Evolutionary conservation across 2,329 filamentous ascomycete species (phyloP).

Genomic region (Podosphaera xanthii): DNA sequence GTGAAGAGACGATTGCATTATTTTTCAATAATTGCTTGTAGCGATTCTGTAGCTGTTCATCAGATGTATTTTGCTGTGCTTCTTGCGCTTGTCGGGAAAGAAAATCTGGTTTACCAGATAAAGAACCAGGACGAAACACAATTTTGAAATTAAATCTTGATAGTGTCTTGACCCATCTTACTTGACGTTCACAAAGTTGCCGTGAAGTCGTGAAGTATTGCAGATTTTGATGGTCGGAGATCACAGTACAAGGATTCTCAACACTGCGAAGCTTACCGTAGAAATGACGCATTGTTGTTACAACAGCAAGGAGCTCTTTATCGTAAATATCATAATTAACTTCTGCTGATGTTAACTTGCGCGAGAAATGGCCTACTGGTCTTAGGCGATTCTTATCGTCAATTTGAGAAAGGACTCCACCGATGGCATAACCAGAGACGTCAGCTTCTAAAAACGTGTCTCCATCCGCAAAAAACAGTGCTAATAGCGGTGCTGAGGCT

Average conservation of each 20-base stretch:
- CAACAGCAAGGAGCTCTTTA: constrained; percentile 1
- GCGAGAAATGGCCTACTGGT: neutral
- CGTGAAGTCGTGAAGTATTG: neutral
- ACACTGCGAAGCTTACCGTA: neutral
- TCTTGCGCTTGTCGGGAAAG: neutral
- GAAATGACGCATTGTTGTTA: neutral
- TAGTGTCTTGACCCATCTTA: neutral
- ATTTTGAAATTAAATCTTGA: constrained; percentile 1
- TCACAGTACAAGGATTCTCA: neutral
- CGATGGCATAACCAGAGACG: neutral
- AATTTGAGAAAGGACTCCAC: neutral
- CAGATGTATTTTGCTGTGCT: neutral
- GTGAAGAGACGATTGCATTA: neutral
- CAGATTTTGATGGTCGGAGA: neutral
- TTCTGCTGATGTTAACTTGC: neutral
- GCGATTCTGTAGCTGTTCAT: neutral
- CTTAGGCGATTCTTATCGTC: neutral
- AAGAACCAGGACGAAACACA: neutral
- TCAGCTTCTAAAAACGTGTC: neutral
- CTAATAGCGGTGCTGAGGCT: neutral
- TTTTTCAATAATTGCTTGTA: neutral
- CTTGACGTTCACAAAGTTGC: constrained; percentile 1
- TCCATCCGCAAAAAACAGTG: neutral
- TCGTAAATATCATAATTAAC: neutral
- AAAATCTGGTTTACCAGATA: neutral